These are phyloP conservation scores for Spergularia marina DNA, from an alignment of 148 eudicot species.

Conservation along the genomic window DNA sequence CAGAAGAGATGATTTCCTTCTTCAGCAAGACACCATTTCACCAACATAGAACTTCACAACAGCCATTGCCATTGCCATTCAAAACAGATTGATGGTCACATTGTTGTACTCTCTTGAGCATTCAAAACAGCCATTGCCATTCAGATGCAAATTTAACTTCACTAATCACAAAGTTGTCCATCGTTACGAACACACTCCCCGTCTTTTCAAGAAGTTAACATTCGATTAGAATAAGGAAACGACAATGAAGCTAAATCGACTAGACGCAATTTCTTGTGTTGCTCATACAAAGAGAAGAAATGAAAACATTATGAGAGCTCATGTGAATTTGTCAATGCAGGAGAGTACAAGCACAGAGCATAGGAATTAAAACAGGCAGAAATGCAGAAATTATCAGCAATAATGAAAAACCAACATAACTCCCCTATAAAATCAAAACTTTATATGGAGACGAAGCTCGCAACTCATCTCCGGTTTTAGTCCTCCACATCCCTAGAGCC, in stretches of 20 bases:
- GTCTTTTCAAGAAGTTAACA: too few relatives aligned
- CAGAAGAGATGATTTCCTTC: too few relatives aligned
- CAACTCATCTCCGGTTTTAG: not conserved
- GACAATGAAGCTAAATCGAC: not conserved
- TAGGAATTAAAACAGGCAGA: constrained; percentile 14
- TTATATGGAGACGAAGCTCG: constrained; percentile 12
- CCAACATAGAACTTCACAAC: too few relatives aligned
- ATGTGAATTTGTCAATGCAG: constrained; percentile 12
- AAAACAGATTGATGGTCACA: too few relatives aligned
- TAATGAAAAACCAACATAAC: not conserved
- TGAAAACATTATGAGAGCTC: constrained; percentile 8
- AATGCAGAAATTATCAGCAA: constrained; percentile 12
- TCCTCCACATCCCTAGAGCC: constrained; percentile 9
- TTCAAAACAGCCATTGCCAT: too few relatives aligned
- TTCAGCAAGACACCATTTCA: too few relatives aligned
- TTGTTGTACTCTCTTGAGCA: too few relatives aligned
- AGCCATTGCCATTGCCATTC: too few relatives aligned
- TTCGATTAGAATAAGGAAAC: not conserved
- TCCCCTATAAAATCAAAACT: constrained; percentile 9
- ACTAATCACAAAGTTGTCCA: too few relatives aligned
- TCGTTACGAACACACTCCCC: too few relatives aligned
- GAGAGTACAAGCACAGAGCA: constrained; percentile 20
- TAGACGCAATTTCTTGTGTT: not conserved
- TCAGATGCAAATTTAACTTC: too few relatives aligned
- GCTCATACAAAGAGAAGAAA: constrained; percentile 9